Evolutionary conservation across 176 grass and related monocot species (phyloP), one percentile per base, ranked within the genome.

Genomic region (Triticum turgidum): DNA sequence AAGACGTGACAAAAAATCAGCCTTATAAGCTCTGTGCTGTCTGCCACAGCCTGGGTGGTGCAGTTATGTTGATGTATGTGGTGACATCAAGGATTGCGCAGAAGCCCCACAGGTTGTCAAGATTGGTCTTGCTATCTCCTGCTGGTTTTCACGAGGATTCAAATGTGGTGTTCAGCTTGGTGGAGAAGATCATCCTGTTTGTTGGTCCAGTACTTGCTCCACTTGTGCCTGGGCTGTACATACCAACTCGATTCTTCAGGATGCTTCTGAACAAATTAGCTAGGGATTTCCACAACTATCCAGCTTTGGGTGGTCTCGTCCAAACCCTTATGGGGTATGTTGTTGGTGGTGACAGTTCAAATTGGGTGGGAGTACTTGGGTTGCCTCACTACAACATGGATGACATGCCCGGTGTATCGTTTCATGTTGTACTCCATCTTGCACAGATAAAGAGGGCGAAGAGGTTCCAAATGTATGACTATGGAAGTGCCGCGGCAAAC

Each of bases 211-310:
- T 93, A 49, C 88, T 98, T 80, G 93, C 93, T 75, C 93, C 93
- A 5, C 7, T 98, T 24, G 88, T 98, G 84, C 96, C 96, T 18
- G 96, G 93, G 34, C 73, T 98, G 80, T 98, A 98, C 79, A 98
- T 98, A 87, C 96, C 96, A 21, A 98, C 95, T 76, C 87, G 93
- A 7, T 98, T 98, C 71, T 98, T 98, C 80, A 80, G 96, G 66
- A 98, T 98, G 96, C 93, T 98, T 86, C 70, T 98, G n/a, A 98
- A 98, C 88, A 98, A 98, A 88, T 79, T 98, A 58, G 96, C 96
- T 56, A 91, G 93, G 65, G 96, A 98, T 91, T 96, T 98, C 76
- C 88, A 95, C 80, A 98, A 96, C 82, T 96, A 98, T 85, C 96
- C 96, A 69, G 96, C 93, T 30, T 61, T 98, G 69, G 96, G 96